Evolutionary conservation across 768 basidiomycete genomes (phyloP).

Genomic region (Harrya chromipes): DNA sequence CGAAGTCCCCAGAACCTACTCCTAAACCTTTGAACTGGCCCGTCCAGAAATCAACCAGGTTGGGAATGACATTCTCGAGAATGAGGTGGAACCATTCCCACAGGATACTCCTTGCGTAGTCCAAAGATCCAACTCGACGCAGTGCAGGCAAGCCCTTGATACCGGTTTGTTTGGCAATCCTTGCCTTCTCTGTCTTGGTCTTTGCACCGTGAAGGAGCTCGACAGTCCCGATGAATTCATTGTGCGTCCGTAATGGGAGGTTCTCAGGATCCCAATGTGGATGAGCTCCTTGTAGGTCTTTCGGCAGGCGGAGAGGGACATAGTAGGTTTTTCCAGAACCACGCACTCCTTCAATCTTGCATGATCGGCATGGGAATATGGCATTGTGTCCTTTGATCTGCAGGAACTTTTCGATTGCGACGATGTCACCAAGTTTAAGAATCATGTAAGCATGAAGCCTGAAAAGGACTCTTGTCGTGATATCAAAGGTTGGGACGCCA

Average conservation of each 20-base stretch:
- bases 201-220: conserved; percentile 22
- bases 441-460: too few species aligned
- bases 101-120: conserved; percentile 40
- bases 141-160: conserved; percentile 36
- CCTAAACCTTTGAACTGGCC: conserved; percentile 41
- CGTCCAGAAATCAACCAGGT: conserved; percentile 42
- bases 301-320: not conserved
- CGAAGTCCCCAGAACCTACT: conserved; percentile 26
- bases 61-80: conserved; percentile 42
- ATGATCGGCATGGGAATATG: too few species aligned
- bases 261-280: conserved; percentile 7
- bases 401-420: too few species aligned
- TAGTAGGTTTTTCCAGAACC: conserved; percentile 11
- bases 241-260: conserved; percentile 36
- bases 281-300: too few species aligned
- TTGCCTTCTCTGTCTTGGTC: conserved; percentile 18
- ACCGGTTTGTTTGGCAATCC: conserved; percentile 29
- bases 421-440: too few species aligned
- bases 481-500: too few species aligned
- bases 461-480: too few species aligned
- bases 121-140: conserved; percentile 28
- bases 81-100: conserved; percentile 52
- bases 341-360: too few species aligned
- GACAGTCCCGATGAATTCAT: conserved; percentile 25
- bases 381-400: too few species aligned